Base-by-base conservation (phyloP, 495 filamentous ascomycete species). In the Cryomyces minteri region DNA sequence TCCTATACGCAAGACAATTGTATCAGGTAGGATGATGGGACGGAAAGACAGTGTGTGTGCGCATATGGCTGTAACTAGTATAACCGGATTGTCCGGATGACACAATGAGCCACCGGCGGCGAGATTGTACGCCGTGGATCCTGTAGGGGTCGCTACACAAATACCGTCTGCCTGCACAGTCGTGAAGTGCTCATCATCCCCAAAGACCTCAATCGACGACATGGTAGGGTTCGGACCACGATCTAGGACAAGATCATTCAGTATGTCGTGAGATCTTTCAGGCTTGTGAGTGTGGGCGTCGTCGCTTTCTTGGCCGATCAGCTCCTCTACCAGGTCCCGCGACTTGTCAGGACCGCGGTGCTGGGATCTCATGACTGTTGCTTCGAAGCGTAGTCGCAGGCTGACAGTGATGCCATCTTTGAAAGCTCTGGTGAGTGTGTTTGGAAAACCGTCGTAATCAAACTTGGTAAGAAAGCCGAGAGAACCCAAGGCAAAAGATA, bases 401-500 rank as follows among this genome's bases (percentile, higher is more conserved):
- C 79, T 86, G n/a, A 96, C 84, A 3, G 77, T 81, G 37, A 98
- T 80, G 32, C 90, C 90, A 43, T 93, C 81, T 29, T 66, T 66
- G 53, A 96, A 84, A 4, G 82, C 80, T 14, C 68, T 70, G 2
- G 70, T 74, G 12, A 98, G 65, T 5, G 74, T 88, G 5, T 77
- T 63, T 48, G 73, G 67, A 51, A 83, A 83, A 4, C 77, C 62
- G 25, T 76, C 74, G 62, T 82, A 98, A 58, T 94, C 86, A 61
- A 95, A 96, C 58, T 94, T 94, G 12, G 92, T 96, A 51, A 98
- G 66, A 56, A 98, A 96, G 0, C 90, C 90, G 29, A 98, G 64
- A 14, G 88, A 94, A 4, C 90, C 90, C 31, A 96, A 62, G 25
- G 86, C 73, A 62, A 98, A 96, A 41, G 84, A 86, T 18, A 98